Evolutionary conservation across 768 basidiomycete species (phyloP).

Genomic region (Serendipita sp.): DNA sequence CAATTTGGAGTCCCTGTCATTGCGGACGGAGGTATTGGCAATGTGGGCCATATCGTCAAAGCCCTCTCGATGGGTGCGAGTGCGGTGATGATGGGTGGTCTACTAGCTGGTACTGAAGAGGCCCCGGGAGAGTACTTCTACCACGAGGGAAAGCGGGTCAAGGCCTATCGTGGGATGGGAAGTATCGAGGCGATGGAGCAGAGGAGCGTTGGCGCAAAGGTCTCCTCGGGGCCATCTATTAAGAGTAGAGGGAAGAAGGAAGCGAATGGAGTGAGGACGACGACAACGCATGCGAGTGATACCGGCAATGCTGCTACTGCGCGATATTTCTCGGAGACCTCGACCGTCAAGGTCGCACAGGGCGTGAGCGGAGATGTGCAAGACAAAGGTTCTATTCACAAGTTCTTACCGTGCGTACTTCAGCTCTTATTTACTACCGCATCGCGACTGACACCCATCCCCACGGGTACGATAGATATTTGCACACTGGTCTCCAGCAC

Average conservation of each 20-base stretch:
- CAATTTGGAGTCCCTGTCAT: slow-evolving; percentile 93
- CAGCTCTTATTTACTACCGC: no score
- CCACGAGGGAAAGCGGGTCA: slow-evolving; percentile 96
- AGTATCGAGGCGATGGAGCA: slow-evolving; percentile 87
- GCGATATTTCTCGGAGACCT: slow-evolving; percentile 87
- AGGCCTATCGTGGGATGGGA: slow-evolving; percentile 98
- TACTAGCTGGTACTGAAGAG: slow-evolving; percentile 91
- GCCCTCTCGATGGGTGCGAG: slow-evolving; percentile 85
- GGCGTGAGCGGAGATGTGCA: slow-evolving; percentile 93
- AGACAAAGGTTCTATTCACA: slow-evolving; percentile 89
- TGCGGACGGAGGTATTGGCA: slow-evolving; percentile 89
- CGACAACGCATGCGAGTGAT: neutral
- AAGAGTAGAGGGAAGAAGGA: slow-evolving; percentile 12
- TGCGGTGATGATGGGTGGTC: slow-evolving; percentile 97
- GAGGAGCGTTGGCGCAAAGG: slow-evolving; percentile 30
- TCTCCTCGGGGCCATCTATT: neutral
- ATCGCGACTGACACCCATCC: no score
- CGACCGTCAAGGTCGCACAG: slow-evolving; percentile 89
- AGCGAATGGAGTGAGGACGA: slow-evolving; percentile 9
- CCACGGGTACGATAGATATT: slow-evolving; percentile 24
- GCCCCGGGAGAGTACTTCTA: slow-evolving; percentile 99
- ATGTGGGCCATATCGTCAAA: slow-evolving; percentile 96
- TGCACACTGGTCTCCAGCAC: slow-evolving; percentile 73
- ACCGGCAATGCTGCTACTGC: slow-evolving; percentile 90
- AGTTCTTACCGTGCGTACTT: slow-evolving; percentile 51